These are phyloP conservation scores for Canavalia ensiformis DNA, from an alignment of 306 rosid species.

Conservation along the genomic window DNA sequence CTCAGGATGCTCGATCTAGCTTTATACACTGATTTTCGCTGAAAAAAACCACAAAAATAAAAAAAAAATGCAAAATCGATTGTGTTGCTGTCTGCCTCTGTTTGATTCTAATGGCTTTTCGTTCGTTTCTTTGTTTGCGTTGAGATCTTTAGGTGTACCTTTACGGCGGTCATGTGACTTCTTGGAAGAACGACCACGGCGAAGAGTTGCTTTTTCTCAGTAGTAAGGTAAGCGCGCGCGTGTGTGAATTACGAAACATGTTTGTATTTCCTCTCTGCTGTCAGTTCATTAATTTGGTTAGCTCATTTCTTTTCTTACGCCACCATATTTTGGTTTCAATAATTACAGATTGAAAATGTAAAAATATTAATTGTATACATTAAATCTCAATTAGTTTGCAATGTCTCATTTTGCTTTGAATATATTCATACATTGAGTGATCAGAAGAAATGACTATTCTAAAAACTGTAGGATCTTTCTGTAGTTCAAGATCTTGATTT, in stretches of 20 bases:
- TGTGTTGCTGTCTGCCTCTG: not conserved
- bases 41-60: not conserved
- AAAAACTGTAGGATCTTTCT: not conserved
- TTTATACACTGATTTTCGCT: not conserved
- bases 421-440: constrained; percentile 19
- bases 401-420: constrained; percentile 1
- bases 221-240: constrained; percentile 67
- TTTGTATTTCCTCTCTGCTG: constrained; percentile 5
- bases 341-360: not conserved
- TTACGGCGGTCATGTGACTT: constrained; percentile 95
- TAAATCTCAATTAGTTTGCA: constrained; percentile 27
- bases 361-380: not conserved
- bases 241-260: not conserved
- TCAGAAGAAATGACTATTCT: not conserved
- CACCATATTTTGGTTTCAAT: not conserved
- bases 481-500: constrained; percentile 38
- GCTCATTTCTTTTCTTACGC: not conserved
- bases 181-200: constrained; percentile 96
- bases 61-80: not conserved
- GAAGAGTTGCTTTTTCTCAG: constrained; percentile 97
- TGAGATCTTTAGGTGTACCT: constrained; percentile 73
- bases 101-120: constrained; percentile 33
- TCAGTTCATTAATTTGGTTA: constrained; percentile 12
- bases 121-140: constrained; percentile 5
- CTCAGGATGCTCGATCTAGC: constrained; percentile 33